Base-by-base conservation (phyloP, 305 asterid genomes). In the Ajuga reptans region DNA sequence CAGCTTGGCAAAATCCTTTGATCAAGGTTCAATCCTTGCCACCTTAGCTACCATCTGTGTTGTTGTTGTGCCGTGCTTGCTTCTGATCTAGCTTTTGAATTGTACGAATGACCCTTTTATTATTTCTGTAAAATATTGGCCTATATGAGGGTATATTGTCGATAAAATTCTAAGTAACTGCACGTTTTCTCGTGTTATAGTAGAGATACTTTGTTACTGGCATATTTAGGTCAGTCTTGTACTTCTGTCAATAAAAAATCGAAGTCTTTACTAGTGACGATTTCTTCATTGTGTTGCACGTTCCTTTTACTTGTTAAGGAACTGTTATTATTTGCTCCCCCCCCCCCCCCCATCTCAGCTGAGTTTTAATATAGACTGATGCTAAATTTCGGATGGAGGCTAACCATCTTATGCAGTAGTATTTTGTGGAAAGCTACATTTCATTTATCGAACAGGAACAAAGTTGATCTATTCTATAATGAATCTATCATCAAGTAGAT, bases 21-120 rank as follows among this genome's bases (percentile, higher is more conserved):
- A 90, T 57, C 95, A 83, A 83, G 94, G 91, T 82, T 90, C 98
- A 69, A 73, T 90, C 75, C 14, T 88, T 69, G 88, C 98, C 69
- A 84, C 97, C 72, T 50, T 90, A 78, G 96, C 96, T 67, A 84
- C 82, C 72, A 73, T 87, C 66, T 92, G 88, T 73, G 62, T 80
- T 15, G 86, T 87, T 69, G 84, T 36, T 64, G 82, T 80, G 53
- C 91, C 90, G 45, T 90, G 90, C 80, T 72, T 88, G 81, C 95
- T 90, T 52, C 81, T 92, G 82, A 77, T 92, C 77, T 84, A 81
- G 82, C 60, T 54, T 47, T 60, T 5, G 42, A 52, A 29, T 54
- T 67, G 36, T 64, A 39, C 49, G 64, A 64, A 54, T 10, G 18
- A 49, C 42, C 46, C 3, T 37, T n/a, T 51, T 52, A 61, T 21